A percentile compares a stretch with the other conserved stretches of the same genome.
These are phyloP conservation scores for Solanum peruvianum DNA, from an alignment of 257 asterid genomes.

Conservation along the genomic window DNA sequence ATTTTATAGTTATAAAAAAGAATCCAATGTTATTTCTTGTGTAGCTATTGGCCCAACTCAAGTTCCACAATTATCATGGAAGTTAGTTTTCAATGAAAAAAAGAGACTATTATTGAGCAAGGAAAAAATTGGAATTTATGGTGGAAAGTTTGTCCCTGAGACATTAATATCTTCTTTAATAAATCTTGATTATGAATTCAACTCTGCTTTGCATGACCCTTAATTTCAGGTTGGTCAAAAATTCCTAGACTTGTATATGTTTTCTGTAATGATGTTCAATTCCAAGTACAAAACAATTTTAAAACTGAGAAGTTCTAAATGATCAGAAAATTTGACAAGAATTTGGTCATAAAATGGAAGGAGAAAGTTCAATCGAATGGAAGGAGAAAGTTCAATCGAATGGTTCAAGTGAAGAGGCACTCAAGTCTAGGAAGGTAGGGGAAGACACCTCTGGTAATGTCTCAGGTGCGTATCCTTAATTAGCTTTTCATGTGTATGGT, in stretches of 20 bases:
- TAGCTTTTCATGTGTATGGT: no score
- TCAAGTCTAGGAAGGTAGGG: no score
- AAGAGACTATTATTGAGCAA: background rate
- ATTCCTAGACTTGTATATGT: background rate
- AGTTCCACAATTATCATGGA: background rate
- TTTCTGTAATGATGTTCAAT: no score
- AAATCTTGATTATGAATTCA: constrained; percentile 38
- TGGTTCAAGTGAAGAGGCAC: no score
- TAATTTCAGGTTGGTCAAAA: constrained; percentile 39
- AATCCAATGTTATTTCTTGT: background rate
- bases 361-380: no score
- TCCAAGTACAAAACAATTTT: no score
- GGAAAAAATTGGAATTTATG: constrained; percentile 55
- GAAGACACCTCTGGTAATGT: no score
- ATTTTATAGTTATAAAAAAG: background rate
- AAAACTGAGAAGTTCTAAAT: no score
- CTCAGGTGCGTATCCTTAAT: no score
- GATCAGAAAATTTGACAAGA: no score
- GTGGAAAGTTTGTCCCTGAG: constrained; percentile 73
- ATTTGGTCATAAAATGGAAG: no score
- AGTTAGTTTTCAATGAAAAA: background rate
- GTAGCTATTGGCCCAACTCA: background rate
- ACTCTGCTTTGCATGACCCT: constrained; percentile 19
- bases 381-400: no score
- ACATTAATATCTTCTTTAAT: constrained; percentile 37